Base-by-base conservation (phyloP, 345 rosid species). In the Salix purpurea region DNA sequence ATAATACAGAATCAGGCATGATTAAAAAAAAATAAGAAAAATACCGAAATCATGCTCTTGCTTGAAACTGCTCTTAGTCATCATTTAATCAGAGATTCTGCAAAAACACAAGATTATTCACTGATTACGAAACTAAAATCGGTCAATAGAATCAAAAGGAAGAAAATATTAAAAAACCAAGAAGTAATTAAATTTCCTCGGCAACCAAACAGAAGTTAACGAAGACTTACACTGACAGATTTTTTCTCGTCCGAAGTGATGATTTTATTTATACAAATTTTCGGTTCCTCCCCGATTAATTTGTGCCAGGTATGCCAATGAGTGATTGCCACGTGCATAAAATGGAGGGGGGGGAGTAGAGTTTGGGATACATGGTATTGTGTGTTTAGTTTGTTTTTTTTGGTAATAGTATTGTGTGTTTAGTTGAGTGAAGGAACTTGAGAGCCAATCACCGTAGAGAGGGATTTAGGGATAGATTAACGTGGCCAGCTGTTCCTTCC, bases 1-100 rank as follows among this genome's bases (percentile, higher is more conserved):
- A 34, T 6, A 48, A 2, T 14, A 23, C 23, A 37, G 48, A 68
- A 70, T 18, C 10, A 77, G 58, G 42, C 52, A 54, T n/a, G 62
- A 1, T 42, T 18, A 12, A 77, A 36, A 10, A 66, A 66, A 48
- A 5, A 69, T 2, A 73, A 32, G 32, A 32, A 62, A 72, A 7
- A 73, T 77, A 91, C 97, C 91, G 52, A 85, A 85, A 21, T 89
- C 97, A 69, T 91, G 90, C 65, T 90, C 90, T 14, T 82, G 54
- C 90, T 91, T 91, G 87, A 90, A 91, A 83, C 83, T 56, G 74
- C 90, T 85, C 71, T 81, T 90, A 23, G 80, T 65, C 97, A 91
- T 89, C 23, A 4, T 70, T 58, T 56, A 40, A 42, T 68, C 32
- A 36, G 40, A 15, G 44, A 12, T 42, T 32, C 74, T 74, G 68